Evolutionary conservation across 805 yeast genomes (phyloP), one percentile per base, ranked within the genome.

Genomic region (Starmerella riodocensis): DNA sequence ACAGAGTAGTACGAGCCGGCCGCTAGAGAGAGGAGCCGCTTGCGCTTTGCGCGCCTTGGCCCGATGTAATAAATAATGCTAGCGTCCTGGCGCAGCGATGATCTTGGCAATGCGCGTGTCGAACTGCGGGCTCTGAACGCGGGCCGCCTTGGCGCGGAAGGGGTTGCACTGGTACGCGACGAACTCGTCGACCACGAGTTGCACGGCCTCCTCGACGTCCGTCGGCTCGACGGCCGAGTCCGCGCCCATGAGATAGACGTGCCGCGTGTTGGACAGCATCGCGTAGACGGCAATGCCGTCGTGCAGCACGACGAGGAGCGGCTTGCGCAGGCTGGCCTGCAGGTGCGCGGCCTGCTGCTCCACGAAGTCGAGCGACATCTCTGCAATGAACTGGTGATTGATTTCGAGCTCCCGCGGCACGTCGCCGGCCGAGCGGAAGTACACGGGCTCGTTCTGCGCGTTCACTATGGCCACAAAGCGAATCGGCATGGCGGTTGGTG

Each of bases 281-380:
- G 62, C 63, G 32, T 60, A 60, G 2, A 59, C 63, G 1, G 63
- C 62, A 6, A 58, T 48, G 6, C 61, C 61, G 24, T 59, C 60
- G 36, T 58, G 62, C 3, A 56, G 53, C 20, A 59, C 38, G 26
- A 58, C 46, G 29, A 56, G 35, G 32, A 50, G 31, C 29, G 57
- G 40, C 30, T 37, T 12, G 46, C 40, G 19, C 29, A 46, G 16
- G 39, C 48, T 13, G 49, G 38, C 27, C 34, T 43, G 32, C 36
- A 41, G 29, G 3, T 31, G 42, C 17, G 36, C 28, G 4, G 40
- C 52, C 53, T n/a, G 53, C 39, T 35, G 47, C 42, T 21, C 57
- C 38, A 43, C 54, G 28, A 48, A 59, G 46, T 59, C 63, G 25
- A 59, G 48, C 4, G 63, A 53, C 62, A 59, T 59, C 41, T 58